These are phyloP conservation scores for Penicillium sp. DNA, from an alignment of 2,329 filamentous ascomycete species.

Conservation along the genomic window DNA sequence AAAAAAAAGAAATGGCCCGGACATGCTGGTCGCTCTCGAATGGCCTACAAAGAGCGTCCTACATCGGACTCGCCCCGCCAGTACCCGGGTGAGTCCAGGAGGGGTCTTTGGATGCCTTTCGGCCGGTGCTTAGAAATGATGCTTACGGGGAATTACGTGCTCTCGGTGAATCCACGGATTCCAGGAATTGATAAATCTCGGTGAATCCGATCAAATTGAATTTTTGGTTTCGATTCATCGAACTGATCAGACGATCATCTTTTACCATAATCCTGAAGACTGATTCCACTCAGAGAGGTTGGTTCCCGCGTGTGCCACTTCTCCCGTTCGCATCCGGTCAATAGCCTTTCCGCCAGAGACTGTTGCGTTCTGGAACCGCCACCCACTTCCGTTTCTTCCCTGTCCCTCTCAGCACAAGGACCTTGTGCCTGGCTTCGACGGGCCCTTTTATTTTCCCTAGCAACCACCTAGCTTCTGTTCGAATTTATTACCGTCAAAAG, in stretches of 20 bases:
- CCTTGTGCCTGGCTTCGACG: conserved; percentile 4
- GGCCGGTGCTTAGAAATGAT: conserved; percentile 11
- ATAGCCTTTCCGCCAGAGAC: conserved; percentile 6
- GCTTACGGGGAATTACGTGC: conserved; percentile 10
- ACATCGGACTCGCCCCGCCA: conserved; percentile 9
- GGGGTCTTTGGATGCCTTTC: not conserved
- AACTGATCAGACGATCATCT: not conserved
- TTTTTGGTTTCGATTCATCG: not conserved
- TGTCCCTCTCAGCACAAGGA: not conserved
- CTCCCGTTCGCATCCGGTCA: conserved; percentile 15
- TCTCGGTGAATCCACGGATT: conserved; percentile 4
- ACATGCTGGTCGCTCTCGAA: conserved; percentile 9
- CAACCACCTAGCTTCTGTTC: not conserved
- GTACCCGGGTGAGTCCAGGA: not conserved
- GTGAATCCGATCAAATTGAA: not conserved
- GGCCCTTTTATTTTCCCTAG: not conserved
- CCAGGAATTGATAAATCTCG: conserved; percentile 1
- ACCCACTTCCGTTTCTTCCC: not conserved
- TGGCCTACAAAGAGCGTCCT: not conserved
- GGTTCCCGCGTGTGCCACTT: not conserved
- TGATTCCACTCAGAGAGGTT: too few relatives aligned
- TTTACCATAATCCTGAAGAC: not conserved
- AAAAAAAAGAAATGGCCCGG: not conserved
- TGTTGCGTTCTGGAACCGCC: conserved; percentile 10
- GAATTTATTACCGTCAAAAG: too few relatives aligned